Evolutionary conservation across 352 stramenopile species (phyloP), one percentile per base, ranked within the genome.

Genomic region (Thraustotheca clavata): DNA sequence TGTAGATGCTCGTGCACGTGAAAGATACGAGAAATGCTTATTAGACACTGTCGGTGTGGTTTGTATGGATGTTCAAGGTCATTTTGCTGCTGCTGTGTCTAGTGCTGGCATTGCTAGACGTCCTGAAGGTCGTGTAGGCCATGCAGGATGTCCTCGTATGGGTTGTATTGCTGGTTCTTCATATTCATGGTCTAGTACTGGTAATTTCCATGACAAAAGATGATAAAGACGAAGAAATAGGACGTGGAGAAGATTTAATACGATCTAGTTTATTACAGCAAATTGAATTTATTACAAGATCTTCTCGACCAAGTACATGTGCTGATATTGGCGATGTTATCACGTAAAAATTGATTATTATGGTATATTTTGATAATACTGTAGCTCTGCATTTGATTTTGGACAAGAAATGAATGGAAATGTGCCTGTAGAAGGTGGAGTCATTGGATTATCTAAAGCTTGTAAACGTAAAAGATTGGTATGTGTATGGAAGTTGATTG

Each of bases 91-190:
- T 7, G 79, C 77, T 12, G 62, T 86, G 31, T 90, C 81, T 4
- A 90, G 81, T 50, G 81, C 79, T 8, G 81, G 81, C 1, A 74
- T 88, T 49, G 71, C 80, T 59, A 84, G 79, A 71, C 88, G 88
- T 49, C 67, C 79, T 22, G 76, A 77, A 3, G 81, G 81, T 31
- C 81, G 81, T 6, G 73, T 88, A 14, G 81, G 81, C 0, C 74
- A 87, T 5, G 81, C 81, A 1, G 81, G 76, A 0, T 87, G 81
- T 72, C 81, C 81, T 36, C 75, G 79, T 41, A 74, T 86, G 50
- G 81, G 81, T 4, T 86, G 76, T 29, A 29, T 50, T 29, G 43
- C 43, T 14, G 12, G 43, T 24, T 68, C 78, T 33, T 79, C 79
- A 0, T 52, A 38, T 24, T 8, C 29, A 20, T 60, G 12, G 35